phyloP scores from a whole-genome alignment of 2,329 filamentous ascomycete genomes.

The Aspergillus transmontanensis region DNA sequence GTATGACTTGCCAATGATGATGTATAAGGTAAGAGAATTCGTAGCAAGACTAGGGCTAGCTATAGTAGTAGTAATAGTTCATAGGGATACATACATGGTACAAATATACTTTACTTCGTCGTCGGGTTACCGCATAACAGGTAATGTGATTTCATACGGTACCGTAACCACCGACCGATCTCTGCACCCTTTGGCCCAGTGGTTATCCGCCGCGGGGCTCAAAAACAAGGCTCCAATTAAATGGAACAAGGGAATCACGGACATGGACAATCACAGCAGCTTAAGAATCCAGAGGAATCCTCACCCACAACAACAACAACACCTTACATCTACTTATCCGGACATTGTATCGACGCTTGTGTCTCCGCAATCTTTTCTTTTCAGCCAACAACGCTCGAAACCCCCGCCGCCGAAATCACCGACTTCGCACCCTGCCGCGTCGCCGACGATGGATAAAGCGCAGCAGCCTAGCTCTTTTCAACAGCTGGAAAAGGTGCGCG shows the following conservation, averaged over 20 bases:
- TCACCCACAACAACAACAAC: slow-evolving; percentile 18
- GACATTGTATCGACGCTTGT: slow-evolving; percentile 38
- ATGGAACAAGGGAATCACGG: slow-evolving; percentile 8
- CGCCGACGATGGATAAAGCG: slow-evolving; percentile 77
- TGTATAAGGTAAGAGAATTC: not conserved
- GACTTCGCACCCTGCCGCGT: slow-evolving; percentile 14
- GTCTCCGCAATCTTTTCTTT: slow-evolving; percentile 42
- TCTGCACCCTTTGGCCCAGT: not conserved
- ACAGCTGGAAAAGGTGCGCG: slow-evolving; percentile 80
- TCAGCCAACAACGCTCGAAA: slow-evolving; percentile 24
- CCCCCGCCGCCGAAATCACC: slow-evolving; percentile 17
- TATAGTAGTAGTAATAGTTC: no score
- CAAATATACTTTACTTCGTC: no score
- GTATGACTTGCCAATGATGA: no score
- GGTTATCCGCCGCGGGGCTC: slow-evolving; percentile 17
- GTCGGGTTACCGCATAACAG: not conserved
- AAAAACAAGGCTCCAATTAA: slow-evolving; percentile 4
- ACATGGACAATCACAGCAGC: slow-evolving; percentile 22
- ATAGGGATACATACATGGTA: no score
- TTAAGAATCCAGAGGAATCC: slow-evolving; percentile 21
- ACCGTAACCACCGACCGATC: not conserved
- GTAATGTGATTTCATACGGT: not conserved
- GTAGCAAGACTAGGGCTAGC: not conserved
- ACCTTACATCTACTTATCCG: slow-evolving; percentile 26
- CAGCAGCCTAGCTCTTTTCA: slow-evolving; percentile 96